A percentile compares a stretch with the other conserved stretches of the same genome.
Evolutionary conservation across 2,329 filamentous ascomycete species (phyloP).

Genomic region (Alternaria sp.): DNA sequence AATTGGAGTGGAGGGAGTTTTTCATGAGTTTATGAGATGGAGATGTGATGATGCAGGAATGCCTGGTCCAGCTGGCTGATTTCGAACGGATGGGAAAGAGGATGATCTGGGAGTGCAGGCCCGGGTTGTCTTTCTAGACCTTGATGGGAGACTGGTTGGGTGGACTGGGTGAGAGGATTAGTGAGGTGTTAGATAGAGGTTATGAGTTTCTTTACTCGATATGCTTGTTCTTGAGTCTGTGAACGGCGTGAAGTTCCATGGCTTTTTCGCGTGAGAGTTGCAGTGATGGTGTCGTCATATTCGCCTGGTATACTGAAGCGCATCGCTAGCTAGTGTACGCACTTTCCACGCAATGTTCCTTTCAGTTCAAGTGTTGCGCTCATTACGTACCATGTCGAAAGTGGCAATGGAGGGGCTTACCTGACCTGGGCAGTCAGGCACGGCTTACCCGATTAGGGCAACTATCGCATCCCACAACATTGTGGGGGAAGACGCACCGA

Average conservation of each 20-base stretch:
- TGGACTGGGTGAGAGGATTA: background rate
- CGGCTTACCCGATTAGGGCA: constrained; percentile 19
- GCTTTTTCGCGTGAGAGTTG: background rate
- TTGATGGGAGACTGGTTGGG: background rate
- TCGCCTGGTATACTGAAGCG: background rate
- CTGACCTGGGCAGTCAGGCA: constrained; percentile 19
- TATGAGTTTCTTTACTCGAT: background rate
- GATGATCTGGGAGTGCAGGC: constrained; percentile 41
- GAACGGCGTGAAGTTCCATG: background rate
- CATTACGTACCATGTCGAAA: background rate
- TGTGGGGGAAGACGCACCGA: background rate
- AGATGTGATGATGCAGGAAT: constrained; percentile 1
- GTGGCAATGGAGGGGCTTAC: background rate
- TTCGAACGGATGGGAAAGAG: constrained; percentile 10
- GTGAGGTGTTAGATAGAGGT: background rate
- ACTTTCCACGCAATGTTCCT: no score
- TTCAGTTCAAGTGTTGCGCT: background rate
- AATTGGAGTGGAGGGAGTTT: constrained; percentile 8
- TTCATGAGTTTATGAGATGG: background rate
- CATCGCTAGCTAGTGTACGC: background rate
- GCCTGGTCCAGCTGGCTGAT: background rate
- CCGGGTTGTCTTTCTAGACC: constrained; percentile 12
- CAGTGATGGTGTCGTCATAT: background rate
- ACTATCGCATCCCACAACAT: constrained; percentile 10
- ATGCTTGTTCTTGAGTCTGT: background rate